These are phyloP conservation scores for Pisolithus sp. DNA, from an alignment of 768 basidiomycete species.

Conservation along the genomic window DNA sequence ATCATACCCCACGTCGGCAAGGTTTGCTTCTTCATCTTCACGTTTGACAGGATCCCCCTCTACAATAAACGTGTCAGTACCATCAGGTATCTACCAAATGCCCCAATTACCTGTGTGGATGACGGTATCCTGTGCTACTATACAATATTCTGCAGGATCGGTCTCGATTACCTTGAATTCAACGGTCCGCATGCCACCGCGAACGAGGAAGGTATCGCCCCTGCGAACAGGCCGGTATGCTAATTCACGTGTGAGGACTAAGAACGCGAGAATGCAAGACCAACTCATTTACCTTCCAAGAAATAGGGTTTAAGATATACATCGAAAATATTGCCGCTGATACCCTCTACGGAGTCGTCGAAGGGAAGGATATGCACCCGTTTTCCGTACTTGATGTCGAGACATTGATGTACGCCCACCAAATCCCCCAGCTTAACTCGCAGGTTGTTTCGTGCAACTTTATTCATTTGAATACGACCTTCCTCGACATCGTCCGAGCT, in stretches of 20 bases:
- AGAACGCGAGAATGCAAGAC: not conserved
- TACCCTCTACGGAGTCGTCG: slow-evolving; percentile 96
- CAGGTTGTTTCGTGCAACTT: slow-evolving; percentile 98
- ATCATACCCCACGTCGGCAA: slow-evolving; percentile 96
- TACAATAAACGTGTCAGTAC: slow-evolving; percentile 21
- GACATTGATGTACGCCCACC: slow-evolving; percentile 91
- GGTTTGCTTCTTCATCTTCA: slow-evolving; percentile 96
- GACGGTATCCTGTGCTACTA: slow-evolving; percentile 98
- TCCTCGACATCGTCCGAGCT: slow-evolving; percentile 96
- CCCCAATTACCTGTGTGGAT: slow-evolving; percentile 68
- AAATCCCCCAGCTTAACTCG: slow-evolving; percentile 97
- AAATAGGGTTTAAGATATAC: slow-evolving; percentile 99
- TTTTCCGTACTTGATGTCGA: slow-evolving; percentile 99
- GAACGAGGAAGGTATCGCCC: slow-evolving; percentile 98
- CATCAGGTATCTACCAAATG: not conserved
- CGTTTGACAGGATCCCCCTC: slow-evolving; percentile 99
- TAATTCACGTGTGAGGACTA: slow-evolving; percentile 19
- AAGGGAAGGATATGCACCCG: slow-evolving; percentile 95
- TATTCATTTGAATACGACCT: slow-evolving; percentile 97
- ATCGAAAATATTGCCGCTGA: slow-evolving; percentile 97
- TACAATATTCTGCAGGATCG: slow-evolving; percentile 96
- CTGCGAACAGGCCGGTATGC: slow-evolving; percentile 95
- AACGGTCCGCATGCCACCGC: slow-evolving; percentile 96
- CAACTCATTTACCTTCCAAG: slow-evolving; percentile 65
- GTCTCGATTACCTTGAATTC: slow-evolving; percentile 99